A percentile compares a stretch with the other conserved stretches of the same genome.
These are phyloP conservation scores for Tranzscheliella williamsii DNA, from an alignment of 1,284 basidiomycete genomes.

Conservation along the genomic window DNA sequence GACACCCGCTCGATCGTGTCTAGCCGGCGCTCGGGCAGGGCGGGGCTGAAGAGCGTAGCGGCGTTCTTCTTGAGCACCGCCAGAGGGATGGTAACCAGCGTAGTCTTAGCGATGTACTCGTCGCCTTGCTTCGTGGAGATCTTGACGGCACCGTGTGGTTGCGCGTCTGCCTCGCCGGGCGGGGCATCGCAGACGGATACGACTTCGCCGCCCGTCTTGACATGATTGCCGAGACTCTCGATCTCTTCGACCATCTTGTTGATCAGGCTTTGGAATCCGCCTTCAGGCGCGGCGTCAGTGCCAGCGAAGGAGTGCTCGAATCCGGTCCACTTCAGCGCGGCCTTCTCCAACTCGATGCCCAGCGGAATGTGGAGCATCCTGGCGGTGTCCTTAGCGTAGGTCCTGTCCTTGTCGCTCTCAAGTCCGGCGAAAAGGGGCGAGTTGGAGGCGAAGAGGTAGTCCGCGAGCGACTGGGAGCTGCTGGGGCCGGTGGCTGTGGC, in stretches of 20 bases:
- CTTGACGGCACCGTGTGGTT: conserved; percentile 10
- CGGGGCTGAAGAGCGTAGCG: conserved; percentile 53
- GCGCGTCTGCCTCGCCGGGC: conserved; percentile 8
- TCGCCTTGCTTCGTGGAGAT: conserved; percentile 30
- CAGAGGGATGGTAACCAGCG: conserved; percentile 61
- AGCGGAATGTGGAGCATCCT: conserved; percentile 64
- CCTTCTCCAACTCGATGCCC: conserved; percentile 62
- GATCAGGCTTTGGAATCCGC: conserved; percentile 62
- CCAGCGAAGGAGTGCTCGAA: conserved; percentile 63
- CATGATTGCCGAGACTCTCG: conserved; percentile 57
- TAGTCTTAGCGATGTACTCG: conserved; percentile 41
- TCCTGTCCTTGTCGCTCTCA: conserved; percentile 69
- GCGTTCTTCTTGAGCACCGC: conserved; percentile 59
- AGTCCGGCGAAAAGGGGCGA: conserved; percentile 51
- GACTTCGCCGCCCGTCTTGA: conserved; percentile 58
- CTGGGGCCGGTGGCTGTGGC: conserved; percentile 33
- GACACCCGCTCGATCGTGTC: conserved; percentile 53
- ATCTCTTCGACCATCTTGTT: conserved; percentile 61
- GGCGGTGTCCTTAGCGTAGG: conserved; percentile 60
- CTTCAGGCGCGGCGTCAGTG: conserved; percentile 64
- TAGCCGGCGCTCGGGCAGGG: conserved; percentile 52
- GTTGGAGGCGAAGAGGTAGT: conserved; percentile 57
- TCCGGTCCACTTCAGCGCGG: conserved; percentile 58
- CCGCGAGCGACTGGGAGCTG: conserved; percentile 49
- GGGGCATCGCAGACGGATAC: conserved; percentile 15